Evolutionary conservation across 163 green algal species (phyloP).

Genomic region (Trebouxia gelatinosa): DNA sequence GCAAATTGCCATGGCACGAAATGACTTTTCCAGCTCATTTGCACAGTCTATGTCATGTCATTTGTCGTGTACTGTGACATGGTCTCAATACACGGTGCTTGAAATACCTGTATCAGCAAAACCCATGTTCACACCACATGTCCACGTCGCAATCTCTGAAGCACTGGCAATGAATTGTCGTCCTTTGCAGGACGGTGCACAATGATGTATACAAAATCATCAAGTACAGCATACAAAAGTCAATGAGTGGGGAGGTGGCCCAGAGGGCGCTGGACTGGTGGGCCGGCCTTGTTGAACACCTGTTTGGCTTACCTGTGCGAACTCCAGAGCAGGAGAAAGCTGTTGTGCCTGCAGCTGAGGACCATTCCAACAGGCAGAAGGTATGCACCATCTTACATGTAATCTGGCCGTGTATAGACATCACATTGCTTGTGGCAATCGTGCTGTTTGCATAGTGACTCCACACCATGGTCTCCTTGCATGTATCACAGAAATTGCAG

Average conservation of each 20-base stretch:
- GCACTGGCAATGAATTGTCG: neutral
- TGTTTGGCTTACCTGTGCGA: slow-evolving; percentile 74
- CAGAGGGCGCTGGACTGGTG: slow-evolving; percentile 73
- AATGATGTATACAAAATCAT: slow-evolving; percentile 84
- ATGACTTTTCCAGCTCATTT: too few species aligned
- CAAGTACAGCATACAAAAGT: slow-evolving; percentile 80
- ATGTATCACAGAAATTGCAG: too few species aligned
- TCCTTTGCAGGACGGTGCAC: slow-evolving; percentile 45
- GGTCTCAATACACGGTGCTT: neutral
- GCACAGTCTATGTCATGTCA: too few species aligned
- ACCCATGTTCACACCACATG: neutral
- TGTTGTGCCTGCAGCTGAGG: slow-evolving; percentile 41
- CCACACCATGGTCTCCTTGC: too few species aligned
- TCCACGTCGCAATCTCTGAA: neutral
- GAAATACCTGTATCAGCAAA: neutral
- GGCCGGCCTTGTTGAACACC: slow-evolving; percentile 80
- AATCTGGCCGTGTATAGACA: too few species aligned
- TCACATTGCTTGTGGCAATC: too few species aligned
- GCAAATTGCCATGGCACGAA: too few species aligned
- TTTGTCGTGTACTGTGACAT: too few species aligned
- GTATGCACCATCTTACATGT: too few species aligned
- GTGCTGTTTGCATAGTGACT: too few species aligned
- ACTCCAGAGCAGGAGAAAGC: slow-evolving; percentile 47
- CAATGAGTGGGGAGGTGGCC: slow-evolving; percentile 49
- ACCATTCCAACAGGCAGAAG: slow-evolving; percentile 30